These are phyloP conservation scores for Ramaria rubella DNA, from an alignment of 768 basidiomycete species.

Conservation along the genomic window DNA sequence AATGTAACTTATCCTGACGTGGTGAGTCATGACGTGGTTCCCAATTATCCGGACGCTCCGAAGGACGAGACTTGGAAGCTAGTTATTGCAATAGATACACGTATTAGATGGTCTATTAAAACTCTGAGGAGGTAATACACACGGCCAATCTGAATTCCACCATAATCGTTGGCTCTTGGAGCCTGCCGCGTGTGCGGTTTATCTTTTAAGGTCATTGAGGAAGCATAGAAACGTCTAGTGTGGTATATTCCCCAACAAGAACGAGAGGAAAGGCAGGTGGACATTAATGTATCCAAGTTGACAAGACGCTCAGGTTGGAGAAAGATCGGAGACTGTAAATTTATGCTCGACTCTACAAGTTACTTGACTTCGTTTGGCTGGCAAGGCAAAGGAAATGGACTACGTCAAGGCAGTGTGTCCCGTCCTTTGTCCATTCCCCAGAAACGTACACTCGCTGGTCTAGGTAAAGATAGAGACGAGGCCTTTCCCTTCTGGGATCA, in stretches of 20 bases:
- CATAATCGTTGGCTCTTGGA: not conserved
- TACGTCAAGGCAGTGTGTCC: constrained; percentile 75
- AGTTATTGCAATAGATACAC: not conserved
- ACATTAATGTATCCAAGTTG: not conserved
- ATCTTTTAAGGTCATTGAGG: not conserved
- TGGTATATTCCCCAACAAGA: not conserved
- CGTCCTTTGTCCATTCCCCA: constrained; percentile 73
- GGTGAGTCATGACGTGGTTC: no score
- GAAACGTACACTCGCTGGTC: constrained; percentile 78
- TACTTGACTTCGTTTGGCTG: constrained; percentile 82
- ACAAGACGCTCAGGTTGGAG: no score
- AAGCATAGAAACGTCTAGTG: not conserved
- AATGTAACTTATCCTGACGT: no score
- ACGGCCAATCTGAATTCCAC: not conserved
- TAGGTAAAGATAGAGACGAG: constrained; percentile 92
- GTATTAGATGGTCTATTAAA: not conserved
- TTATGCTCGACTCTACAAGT: constrained; percentile 52
- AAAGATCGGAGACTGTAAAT: not conserved
- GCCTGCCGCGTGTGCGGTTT: not conserved
- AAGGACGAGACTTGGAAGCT: not conserved
- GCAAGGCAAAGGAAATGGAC: constrained; percentile 77
- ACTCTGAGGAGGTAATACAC: not conserved
- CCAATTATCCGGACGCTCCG: no score
- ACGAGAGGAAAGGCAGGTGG: not conserved
- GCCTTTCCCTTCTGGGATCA: constrained; percentile 99